Evolutionary conservation across 495 filamentous ascomycete genomes (phyloP), one percentile per base, ranked within the genome.

Genomic region (Neurospora sp.): DNA sequence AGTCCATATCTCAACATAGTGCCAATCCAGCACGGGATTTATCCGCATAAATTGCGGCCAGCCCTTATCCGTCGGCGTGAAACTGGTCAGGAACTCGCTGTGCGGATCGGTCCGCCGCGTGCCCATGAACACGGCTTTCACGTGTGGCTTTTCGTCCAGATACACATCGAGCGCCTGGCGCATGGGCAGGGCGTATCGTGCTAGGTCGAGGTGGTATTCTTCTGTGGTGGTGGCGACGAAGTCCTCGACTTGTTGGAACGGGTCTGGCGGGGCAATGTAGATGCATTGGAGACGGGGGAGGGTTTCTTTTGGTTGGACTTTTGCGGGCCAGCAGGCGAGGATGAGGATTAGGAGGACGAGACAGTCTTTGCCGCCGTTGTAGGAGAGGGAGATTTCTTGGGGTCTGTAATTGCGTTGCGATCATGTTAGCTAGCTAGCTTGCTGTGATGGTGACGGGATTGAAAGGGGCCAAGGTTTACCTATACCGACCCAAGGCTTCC

Each of bases 291-390:
- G 87, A 31, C 71, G 41, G 4, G 37, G 46, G 44, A 69, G 41
- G 12, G 48, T 18, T 27, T 48, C 71, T 20, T 40, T 35, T n/a
- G 73, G 16, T 42, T 70, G 35, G 40, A 40, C 3, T 81, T 84
- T 74, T 14, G 73, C 77, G 10, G 83, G 81, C 37, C 97, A 86
- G 72, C 89, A 88, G 74, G 90, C 89, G 76, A 98, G 89, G 81
- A 95, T 93, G 72, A 98, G 85, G 76, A 98, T 84, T n/a, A 98
- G 86, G 11, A 98, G 89, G 71, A 97, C 93, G 35, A 98, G 90
- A 78, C 96, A 99, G 88, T 99, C 96, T 81, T 99, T 99, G 61
- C 96, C 96, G 82, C 96, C 96, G 76, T 99, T 99, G 80, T 97
- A 99, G 68, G 96, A 96, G 72, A 99, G 85, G 11, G 95, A 94